Evolutionary conservation across 2,329 filamentous ascomycete species (phyloP), one percentile per base, ranked within the genome.

Genomic region (Daldinia sp.): DNA sequence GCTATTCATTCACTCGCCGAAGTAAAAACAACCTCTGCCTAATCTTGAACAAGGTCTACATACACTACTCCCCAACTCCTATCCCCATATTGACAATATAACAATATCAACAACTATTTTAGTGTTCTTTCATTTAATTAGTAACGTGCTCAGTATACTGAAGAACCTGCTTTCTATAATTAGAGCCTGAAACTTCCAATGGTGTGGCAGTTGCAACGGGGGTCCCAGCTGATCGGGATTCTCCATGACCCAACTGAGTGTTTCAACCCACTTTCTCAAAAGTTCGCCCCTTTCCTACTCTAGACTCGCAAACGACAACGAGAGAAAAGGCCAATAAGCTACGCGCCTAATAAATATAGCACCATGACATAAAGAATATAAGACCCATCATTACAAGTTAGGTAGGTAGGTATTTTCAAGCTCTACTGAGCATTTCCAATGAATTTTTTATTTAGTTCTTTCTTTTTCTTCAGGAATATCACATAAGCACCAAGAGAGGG

Each of bases 141-240:
- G 19, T 10, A 3, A 13, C 17, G 3, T 21, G 13, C 17, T 50
- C 47, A 23, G 19, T 35, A 23, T 34, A 50, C 15, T 2, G 29
- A 30, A 23, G 47, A 32, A 23, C 30, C 47, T 34, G 13, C 15
- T 50, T 30, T 23, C 30, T 35, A 50, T 32, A 35, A 35, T 32
- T 50, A 50, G 19, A 47, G 39, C 15, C 47, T 30, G 19, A 50
- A 50, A 50, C 27, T 50, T 34, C 27, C 45, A 48, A 13, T 13
- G 27, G 15, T 29, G 45, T 48, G 45, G 45, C 30, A 48, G 27
- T 29, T 23, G 21, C 48, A 37, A 45, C 58, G 39, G 37, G 45
- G 47, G 39, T 56, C 52, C 52, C 52, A 47, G 27, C 49, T 30
- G 19, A 37, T 39, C 47, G 58, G 52, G 53, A 47, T 35, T 50